Evolutionary conservation across 2,329 filamentous ascomycete genomes (phyloP), one percentile per base, ranked within the genome.

Genomic region (Didymella arachidicola): DNA sequence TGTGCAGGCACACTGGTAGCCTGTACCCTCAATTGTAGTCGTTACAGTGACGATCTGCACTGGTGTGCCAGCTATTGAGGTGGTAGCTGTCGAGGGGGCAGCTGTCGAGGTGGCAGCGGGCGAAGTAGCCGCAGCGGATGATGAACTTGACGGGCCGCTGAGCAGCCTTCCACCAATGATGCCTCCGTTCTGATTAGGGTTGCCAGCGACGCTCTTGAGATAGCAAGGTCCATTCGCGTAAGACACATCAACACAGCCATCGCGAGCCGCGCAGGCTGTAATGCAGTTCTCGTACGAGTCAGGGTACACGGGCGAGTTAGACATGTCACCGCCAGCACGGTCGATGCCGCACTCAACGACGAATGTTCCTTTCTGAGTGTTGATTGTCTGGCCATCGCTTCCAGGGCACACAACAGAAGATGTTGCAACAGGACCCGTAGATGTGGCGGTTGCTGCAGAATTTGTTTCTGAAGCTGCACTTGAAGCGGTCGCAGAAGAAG

Each of bases 141-240:
- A 48, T 25, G 51, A 18, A 8, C 22, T 47, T 22, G 46, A 48
- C 2, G 49, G 12, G 8, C 29, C 38, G 12, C n/a, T 50, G 47
- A 67, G 16, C 14, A 64, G 22, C 34, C 55, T 49, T 38, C 63
- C 65, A 38, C 63, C 67, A 27, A 68, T 67, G 26, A 70, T 30
- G 38, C 60, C 53, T 10, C 41, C 34, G 29, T 60, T 63, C 7
- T 41, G 30, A 7, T n/a, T 55, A 7, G 45, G 36, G 2, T 6
- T 19, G 10, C 53, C 53, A 44, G 36, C 27, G n/a, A 8, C 26
- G 38, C 44, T 55, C 53, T 55, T 55, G 27, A 55, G n/a, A 39
- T 55, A 55, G 45, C 53, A 55, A 36, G 53, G 53, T 22, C 53
- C 53, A 10, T 49, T 44, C 3, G 42, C 32, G 30, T 55, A 55